A percentile compares a stretch with the other conserved stretches of the same genome.
These are phyloP conservation scores for Podospora conica DNA, from an alignment of 495 filamentous ascomycete species.

Conservation along the genomic window DNA sequence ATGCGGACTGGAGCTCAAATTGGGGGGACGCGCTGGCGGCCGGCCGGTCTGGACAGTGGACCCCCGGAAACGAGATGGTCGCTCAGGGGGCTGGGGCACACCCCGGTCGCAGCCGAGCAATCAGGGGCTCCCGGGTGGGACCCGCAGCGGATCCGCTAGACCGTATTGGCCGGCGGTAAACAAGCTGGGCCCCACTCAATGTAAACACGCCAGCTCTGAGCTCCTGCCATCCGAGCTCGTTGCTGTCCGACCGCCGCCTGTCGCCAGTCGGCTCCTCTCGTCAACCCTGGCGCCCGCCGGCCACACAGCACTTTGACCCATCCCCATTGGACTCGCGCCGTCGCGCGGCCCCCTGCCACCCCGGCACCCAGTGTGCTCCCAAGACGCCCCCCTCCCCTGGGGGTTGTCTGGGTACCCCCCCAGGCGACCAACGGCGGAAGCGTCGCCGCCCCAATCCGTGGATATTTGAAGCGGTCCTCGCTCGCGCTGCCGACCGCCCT, in stretches of 20 bases:
- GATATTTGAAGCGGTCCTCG: constrained; percentile 32
- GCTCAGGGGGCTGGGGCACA: constrained; percentile 18
- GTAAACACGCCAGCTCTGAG: constrained; percentile 28
- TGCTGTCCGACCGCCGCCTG: constrained; percentile 11
- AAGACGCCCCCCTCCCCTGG: background rate
- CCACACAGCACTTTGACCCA: constrained; percentile 16
- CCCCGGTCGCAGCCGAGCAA: constrained; percentile 15
- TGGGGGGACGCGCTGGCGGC: constrained; percentile 17
- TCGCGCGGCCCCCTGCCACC: background rate
- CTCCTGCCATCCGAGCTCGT: constrained; percentile 14
- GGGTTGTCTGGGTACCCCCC: constrained; percentile 4
- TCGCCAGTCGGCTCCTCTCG: constrained; percentile 10
- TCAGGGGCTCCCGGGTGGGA: constrained; percentile 15
- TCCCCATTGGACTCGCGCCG: constrained; percentile 22
- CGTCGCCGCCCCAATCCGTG: constrained; percentile 23
- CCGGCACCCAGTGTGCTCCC: background rate
- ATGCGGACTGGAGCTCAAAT: constrained; percentile 12
- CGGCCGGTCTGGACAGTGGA: constrained; percentile 2
- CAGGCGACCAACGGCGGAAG: constrained; percentile 16
- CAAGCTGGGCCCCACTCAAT: constrained; percentile 28
- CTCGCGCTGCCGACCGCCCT: constrained; percentile 21
- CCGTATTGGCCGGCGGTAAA: constrained; percentile 30
- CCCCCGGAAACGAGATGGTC: constrained; percentile 11
- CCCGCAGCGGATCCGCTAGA: constrained; percentile 21
- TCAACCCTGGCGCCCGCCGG: constrained; percentile 19